Conservation (phyloP, 768 basidiomycete genomes). For the Leucocoprinus sp. region DNA sequence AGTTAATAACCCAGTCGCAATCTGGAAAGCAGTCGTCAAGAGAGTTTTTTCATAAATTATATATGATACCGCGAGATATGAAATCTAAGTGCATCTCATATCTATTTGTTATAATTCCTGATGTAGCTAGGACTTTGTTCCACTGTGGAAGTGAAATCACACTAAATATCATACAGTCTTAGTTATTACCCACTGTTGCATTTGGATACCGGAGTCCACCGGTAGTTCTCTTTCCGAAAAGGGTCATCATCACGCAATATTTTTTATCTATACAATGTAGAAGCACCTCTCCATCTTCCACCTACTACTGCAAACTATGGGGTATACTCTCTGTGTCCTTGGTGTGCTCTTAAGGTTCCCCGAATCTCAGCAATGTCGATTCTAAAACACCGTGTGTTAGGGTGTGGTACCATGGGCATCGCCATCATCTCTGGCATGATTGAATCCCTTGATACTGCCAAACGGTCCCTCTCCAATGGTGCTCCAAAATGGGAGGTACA, state of each 20-base stretch:
- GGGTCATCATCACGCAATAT: conserved; percentile 5
- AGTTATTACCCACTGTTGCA: too few species aligned
- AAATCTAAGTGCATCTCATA: too few species aligned
- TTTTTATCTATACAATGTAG: background rate
- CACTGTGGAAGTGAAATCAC: too few species aligned
- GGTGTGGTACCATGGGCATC: conserved; percentile 98
- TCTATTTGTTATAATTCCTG: too few species aligned
- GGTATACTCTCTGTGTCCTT: conserved; percentile 87
- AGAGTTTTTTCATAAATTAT: conserved; percentile 13
- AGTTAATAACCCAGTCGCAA: conserved; percentile 48
- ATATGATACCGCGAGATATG: too few species aligned
- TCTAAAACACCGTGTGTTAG: conserved; percentile 33
- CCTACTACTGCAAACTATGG: conserved; percentile 43
- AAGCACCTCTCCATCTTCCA: background rate
- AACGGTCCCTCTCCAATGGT: conserved; percentile 10
- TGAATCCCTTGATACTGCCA: conserved; percentile 56
- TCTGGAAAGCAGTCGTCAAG: conserved; percentile 44
- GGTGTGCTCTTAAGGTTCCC: conserved; percentile 33
- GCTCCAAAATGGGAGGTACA: conserved; percentile 56
- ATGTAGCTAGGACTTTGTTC: too few species aligned
- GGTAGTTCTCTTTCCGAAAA: conserved; percentile 1
- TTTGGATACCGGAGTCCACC: too few species aligned
- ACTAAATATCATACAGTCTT: too few species aligned
- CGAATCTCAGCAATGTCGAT: conserved; percentile 12
- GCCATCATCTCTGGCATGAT: conserved; percentile 92